These are phyloP conservation scores for Colletotrichum sidae DNA, from an alignment of 2,329 filamentous ascomycete species.

Conservation along the genomic window DNA sequence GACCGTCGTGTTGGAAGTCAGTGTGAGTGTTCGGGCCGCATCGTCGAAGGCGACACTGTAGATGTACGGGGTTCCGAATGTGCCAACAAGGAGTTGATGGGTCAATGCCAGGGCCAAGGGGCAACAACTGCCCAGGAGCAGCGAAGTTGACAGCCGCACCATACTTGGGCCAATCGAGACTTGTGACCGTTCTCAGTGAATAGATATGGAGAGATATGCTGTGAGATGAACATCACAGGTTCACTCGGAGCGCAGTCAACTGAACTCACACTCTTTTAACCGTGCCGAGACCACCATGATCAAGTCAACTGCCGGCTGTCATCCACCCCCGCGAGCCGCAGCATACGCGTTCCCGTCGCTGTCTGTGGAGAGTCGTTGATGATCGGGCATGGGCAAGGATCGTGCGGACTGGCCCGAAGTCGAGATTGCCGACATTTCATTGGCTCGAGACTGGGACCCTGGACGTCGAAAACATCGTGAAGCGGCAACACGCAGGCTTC, in stretches of 20 bases:
- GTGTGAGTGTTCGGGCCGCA: slow-evolving; percentile 7
- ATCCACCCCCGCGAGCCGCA: background rate
- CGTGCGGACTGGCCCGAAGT: too few relatives aligned
- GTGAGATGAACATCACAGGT: too few relatives aligned
- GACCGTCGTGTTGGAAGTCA: slow-evolving; percentile 6
- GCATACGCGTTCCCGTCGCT: slow-evolving; percentile 11
- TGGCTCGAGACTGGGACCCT: background rate
- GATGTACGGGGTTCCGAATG: slow-evolving; percentile 12
- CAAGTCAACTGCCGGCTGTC: background rate
- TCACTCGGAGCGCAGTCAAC: too few relatives aligned
- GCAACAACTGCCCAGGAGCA: background rate
- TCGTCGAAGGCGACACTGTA: slow-evolving; percentile 18
- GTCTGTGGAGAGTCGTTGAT: slow-evolving; percentile 11
- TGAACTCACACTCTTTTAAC: too few relatives aligned
- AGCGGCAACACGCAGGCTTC: background rate
- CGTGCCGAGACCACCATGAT: too few relatives aligned
- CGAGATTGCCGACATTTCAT: background rate
- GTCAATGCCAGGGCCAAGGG: background rate
- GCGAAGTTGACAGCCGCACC: background rate
- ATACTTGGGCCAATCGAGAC: background rate
- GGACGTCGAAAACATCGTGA: background rate
- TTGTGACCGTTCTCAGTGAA: too few relatives aligned
- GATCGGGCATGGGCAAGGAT: slow-evolving; percentile 3
- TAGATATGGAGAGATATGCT: too few relatives aligned
- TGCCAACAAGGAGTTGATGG: slow-evolving; percentile 11